Evolutionary conservation across 371 early-diverging fungal genomes (phyloP).

Genomic region (Haplosporangium sp.): DNA sequence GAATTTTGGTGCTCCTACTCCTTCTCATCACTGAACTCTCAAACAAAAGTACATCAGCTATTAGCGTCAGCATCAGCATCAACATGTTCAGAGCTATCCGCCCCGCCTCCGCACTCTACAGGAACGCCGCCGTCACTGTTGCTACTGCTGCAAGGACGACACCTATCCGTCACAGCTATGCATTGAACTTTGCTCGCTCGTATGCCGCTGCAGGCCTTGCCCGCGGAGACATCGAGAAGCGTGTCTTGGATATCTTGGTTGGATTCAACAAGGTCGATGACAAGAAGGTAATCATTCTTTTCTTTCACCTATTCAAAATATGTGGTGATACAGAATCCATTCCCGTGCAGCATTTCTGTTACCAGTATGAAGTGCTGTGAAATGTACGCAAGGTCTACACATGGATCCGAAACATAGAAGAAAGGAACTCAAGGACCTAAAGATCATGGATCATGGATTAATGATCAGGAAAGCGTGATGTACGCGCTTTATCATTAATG

Average conservation of each 20-base stretch:
- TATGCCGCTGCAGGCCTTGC: slow-evolving; percentile 70
- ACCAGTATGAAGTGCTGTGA: too few species aligned
- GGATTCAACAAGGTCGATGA: slow-evolving; percentile 96
- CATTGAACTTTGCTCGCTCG: slow-evolving; percentile 49
- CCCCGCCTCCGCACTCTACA: slow-evolving; percentile 22
- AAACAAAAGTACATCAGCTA: too few species aligned
- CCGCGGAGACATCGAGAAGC: slow-evolving; percentile 76
- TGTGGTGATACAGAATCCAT: too few species aligned
- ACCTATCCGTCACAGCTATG: background rate
- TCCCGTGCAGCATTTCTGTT: too few species aligned
- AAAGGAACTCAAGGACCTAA: too few species aligned
- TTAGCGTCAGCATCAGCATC: slow-evolving; percentile 1
- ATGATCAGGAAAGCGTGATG: too few species aligned
- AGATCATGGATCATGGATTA: too few species aligned
- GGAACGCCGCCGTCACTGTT: slow-evolving; percentile 4
- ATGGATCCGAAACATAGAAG: too few species aligned
- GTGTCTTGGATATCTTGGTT: slow-evolving; percentile 87
- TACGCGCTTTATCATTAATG: too few species aligned
- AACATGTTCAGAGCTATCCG: slow-evolving; percentile 44
- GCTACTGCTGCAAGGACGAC: slow-evolving; percentile 12
- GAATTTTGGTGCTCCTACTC: background rate
- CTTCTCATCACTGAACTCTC: background rate
- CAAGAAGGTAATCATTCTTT: slow-evolving; percentile 75
- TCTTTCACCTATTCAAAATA: too few species aligned
- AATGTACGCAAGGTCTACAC: too few species aligned